Evolutionary conservation across 163 green algal genomes (phyloP), one percentile per base, ranked within the genome.

Genomic region (Scenedesmus sp.): DNA sequence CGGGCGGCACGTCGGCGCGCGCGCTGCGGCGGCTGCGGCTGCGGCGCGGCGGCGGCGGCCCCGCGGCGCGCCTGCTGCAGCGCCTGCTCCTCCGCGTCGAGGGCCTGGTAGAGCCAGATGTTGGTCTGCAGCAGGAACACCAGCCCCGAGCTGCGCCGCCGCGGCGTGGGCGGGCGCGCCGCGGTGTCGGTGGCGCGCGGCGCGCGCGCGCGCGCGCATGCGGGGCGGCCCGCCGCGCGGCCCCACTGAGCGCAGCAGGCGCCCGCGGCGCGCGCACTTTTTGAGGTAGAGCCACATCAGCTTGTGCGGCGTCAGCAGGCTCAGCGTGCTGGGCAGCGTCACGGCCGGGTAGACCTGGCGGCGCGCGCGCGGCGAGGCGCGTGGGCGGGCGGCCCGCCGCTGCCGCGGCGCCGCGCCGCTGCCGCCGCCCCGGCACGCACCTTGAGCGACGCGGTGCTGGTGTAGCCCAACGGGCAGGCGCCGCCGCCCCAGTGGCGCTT

Each of bases 111-210:
- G 36, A 77, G 69, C 69, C 69, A 77, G 24, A 67, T 18, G 39
- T 77, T 77, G 54, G 69, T 77, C 44, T 77, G 69, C 36, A 77
- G 51, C 51, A 76, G 67, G 22, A 76, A 64, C 67, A 76, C 67
- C 33, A 76, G 67, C 18, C 67, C 67, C 26, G 67, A 65, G 67
- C 67, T 76, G 51, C 67, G 56, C 39, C 15, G 6, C n/a, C n/a
- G n/a, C n/a, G n/a, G n/a, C n/a, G n/a, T n/a, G n/a, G n/a, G n/a
- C n/a, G n/a, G n/a, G n/a, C n/a, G n/a, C n/a, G n/a, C n/a, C n/a
- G n/a, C n/a, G n/a, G n/a, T n/a, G n/a, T n/a, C n/a, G n/a, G n/a
- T n/a, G n/a, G n/a, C n/a, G n/a, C n/a, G n/a, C n/a, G n/a, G n/a
- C n/a, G n/a, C n/a, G n/a, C n/a, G n/a, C n/a, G n/a, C n/a, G n/a